Evolutionary conservation across 2,329 filamentous ascomycete genomes (phyloP).

Genomic region (Chrysosphaeria jannelii): DNA sequence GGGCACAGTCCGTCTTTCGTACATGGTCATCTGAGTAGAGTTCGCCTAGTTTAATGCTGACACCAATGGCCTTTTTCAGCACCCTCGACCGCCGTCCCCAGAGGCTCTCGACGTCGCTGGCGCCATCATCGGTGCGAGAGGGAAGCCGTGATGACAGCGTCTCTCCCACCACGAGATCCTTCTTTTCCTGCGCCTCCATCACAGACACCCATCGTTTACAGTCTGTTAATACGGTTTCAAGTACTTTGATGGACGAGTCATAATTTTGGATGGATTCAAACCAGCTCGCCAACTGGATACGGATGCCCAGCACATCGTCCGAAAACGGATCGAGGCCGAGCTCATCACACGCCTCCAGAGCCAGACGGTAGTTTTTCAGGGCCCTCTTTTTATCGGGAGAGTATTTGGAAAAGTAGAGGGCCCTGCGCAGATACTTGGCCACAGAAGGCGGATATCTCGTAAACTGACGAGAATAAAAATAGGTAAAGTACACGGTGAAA

Average conservation of each 20-base stretch:
- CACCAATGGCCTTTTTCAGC: slow-evolving; percentile 41
- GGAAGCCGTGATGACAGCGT: slow-evolving; percentile 2
- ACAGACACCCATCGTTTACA: slow-evolving; percentile 28
- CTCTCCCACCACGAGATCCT: slow-evolving; percentile 6
- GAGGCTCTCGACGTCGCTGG: slow-evolving; percentile 13
- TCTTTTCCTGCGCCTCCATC: slow-evolving; percentile 16
- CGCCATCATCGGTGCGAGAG: background rate
- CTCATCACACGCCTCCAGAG: slow-evolving; percentile 42
- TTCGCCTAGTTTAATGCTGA: slow-evolving; percentile 60
- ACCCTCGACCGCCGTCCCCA: slow-evolving; percentile 32
- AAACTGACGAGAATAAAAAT: slow-evolving; percentile 23
- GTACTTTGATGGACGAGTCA: slow-evolving; percentile 38
- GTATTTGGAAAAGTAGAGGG: slow-evolving; percentile 63
- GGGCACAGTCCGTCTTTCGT: slow-evolving; percentile 40
- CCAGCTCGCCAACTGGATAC: slow-evolving; percentile 51
- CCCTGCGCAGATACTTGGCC: slow-evolving; percentile 50
- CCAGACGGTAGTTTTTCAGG: slow-evolving; percentile 56
- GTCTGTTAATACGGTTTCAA: slow-evolving; percentile 48
- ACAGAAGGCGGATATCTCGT: slow-evolving; percentile 35
- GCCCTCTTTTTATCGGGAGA: slow-evolving; percentile 45
- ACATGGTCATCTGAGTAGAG: slow-evolving; percentile 54
- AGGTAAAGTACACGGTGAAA: slow-evolving; percentile 17
- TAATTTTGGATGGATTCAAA: slow-evolving; percentile 48
- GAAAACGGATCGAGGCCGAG: slow-evolving; percentile 63
- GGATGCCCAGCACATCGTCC: slow-evolving; percentile 71